Evolutionary conservation across 805 yeast species (phyloP).

Genomic region (Pichia pseudocactophila): DNA sequence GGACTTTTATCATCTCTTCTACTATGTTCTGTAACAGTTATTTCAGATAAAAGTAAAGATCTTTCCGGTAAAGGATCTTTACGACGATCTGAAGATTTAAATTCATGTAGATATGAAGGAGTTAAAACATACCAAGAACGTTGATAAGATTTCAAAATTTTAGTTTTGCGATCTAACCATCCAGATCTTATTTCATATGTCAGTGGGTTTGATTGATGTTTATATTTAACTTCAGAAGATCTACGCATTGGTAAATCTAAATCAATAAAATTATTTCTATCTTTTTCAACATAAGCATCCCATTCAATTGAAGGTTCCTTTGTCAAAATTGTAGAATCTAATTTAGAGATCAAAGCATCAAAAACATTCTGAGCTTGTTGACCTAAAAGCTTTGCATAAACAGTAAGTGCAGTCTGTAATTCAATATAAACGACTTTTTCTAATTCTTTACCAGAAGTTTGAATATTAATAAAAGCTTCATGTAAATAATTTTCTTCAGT

Average conservation of each 20-base stretch:
- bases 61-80: conserved; percentile 75
- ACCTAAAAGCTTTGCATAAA: conserved; percentile 61
- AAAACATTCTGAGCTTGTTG: conserved; percentile 67
- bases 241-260: conserved; percentile 54
- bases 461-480: conserved; percentile 82
- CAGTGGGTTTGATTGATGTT: conserved; percentile 60
- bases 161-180: conserved; percentile 78
- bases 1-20: conserved; percentile 52
- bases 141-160: conserved; percentile 84
- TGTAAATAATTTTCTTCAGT: conserved; percentile 79
- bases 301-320: conserved; percentile 81
- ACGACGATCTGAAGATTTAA: conserved; percentile 73
- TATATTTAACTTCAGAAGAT: conserved; percentile 52
- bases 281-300: conserved; percentile 71
- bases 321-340: conserved; percentile 61
- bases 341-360: conserved; percentile 53
- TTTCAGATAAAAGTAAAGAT: conserved; percentile 72
- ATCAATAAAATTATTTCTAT: conserved; percentile 56
- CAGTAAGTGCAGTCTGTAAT: conserved; percentile 71
- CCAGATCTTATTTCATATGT: conserved; percentile 68
- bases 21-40: conserved; percentile 77
- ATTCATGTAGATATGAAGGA: conserved; percentile 82
- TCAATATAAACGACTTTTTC: conserved; percentile 84
- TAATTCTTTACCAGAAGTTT: conserved; percentile 78
- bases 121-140: conserved; percentile 88